Percentiles rank a stretch among this genome's conserved stretches.
Evolutionary conservation across 441 rosid species (phyloP).

Genomic region (Mallotus repandus): DNA sequence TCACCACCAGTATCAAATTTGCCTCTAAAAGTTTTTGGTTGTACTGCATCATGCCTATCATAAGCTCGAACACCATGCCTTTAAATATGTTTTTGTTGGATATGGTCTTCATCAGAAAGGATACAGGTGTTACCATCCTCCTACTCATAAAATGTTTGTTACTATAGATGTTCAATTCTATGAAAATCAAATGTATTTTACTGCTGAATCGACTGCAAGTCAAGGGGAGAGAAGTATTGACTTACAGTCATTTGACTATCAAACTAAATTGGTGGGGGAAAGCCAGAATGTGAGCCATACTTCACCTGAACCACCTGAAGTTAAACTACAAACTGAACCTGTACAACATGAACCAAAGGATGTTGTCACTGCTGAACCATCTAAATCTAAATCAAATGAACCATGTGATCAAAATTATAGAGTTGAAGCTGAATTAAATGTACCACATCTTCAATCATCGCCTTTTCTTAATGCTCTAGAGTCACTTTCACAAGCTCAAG

Average conservation of each 20-base stretch:
- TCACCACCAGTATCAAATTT: background rate
- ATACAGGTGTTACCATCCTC: background rate
- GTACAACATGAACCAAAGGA: no score
- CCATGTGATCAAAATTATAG: background rate
- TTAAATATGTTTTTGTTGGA: background rate
- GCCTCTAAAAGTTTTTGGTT: background rate
- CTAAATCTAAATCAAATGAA: background rate
- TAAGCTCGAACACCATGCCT: no score
- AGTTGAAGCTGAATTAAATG: no score
- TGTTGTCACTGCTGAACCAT: no score
- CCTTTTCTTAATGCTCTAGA: background rate
- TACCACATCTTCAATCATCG: background rate
- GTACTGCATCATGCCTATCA: no score
- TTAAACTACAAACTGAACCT: background rate
- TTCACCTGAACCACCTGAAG: no score
- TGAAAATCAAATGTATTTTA: background rate
- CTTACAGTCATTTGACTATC: no score
- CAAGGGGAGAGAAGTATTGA: background rate
- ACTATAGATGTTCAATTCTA: background rate
- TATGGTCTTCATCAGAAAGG: background rate
- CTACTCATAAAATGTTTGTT: background rate
- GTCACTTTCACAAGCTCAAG: no score
- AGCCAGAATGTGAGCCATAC: no score
- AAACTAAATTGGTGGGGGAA: no score
- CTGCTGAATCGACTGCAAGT: background rate